These are phyloP conservation scores for Atkinsonella texensis DNA, from an alignment of 2,329 filamentous ascomycete species.

Conservation along the genomic window DNA sequence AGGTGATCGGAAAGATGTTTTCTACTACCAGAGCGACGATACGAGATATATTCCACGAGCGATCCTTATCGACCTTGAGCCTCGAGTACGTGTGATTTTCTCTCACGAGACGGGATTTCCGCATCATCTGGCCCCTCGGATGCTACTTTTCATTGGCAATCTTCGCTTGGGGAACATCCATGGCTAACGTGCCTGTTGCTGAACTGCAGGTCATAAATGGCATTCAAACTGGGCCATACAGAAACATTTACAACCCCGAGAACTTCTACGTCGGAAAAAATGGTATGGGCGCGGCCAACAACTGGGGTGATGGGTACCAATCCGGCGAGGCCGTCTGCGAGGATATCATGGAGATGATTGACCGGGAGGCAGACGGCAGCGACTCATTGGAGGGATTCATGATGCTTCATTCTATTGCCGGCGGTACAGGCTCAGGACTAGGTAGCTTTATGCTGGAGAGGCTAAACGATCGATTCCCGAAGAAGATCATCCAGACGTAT, in stretches of 20 bases:
- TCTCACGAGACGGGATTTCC: neutral
- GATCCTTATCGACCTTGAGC: conserved; percentile 90
- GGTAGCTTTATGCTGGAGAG: conserved; percentile 90
- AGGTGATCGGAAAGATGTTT: conserved; percentile 95
- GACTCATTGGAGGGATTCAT: conserved; percentile 98
- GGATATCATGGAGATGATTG: conserved; percentile 99
- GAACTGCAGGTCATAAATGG: conserved; percentile 60
- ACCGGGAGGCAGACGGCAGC: conserved; percentile 93
- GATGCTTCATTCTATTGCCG: conserved; percentile 96
- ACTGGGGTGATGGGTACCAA: conserved; percentile 95
- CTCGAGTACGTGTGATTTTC: conserved; percentile 46
- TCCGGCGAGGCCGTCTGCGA: conserved; percentile 86
- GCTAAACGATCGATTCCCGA: conserved; percentile 94
- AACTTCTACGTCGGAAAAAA: conserved; percentile 97
- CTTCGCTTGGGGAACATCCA: neutral
- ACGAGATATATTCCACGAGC: conserved; percentile 95
- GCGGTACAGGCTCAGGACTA: conserved; percentile 90
- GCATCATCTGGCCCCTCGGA: neutral
- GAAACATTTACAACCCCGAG: conserved; percentile 98
- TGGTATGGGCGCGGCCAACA: conserved; percentile 89
- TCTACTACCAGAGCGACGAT: conserved; percentile 99
- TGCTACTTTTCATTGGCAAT: neutral
- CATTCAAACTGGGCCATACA: conserved; percentile 89
- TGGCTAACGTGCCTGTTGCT: neutral
- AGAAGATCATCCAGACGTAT: conserved; percentile 98